These are phyloP conservation scores for Bipolaris sorokiniana DNA, from an alignment of 2,329 filamentous ascomycete genomes.

Conservation along the genomic window DNA sequence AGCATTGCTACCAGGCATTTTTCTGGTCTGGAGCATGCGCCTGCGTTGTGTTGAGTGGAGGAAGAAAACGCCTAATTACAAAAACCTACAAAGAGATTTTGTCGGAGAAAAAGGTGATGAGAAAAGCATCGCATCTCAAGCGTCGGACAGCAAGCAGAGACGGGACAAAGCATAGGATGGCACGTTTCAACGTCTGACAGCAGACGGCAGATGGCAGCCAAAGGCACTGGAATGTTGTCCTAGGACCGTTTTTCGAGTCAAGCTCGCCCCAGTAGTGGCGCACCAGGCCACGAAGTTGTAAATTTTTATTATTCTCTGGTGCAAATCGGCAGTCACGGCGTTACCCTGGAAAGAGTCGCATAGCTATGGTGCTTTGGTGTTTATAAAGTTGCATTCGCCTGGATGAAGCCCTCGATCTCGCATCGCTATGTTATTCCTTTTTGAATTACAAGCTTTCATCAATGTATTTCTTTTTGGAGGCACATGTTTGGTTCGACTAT, in stretches of 20 bases:
- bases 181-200: not conserved
- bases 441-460: not conserved
- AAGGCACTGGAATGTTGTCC: not conserved
- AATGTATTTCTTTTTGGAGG: not conserved
- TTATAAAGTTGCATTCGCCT: slow-evolving; percentile 5
- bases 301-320: not conserved
- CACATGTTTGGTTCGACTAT: not conserved
- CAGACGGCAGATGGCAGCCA: not conserved
- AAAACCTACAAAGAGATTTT: not conserved
- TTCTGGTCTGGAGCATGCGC: not conserved
- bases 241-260: not conserved
- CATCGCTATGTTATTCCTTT: not conserved
- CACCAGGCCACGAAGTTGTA: not conserved
- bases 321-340: not conserved
- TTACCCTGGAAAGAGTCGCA: slow-evolving; percentile 6
- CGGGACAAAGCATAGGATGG: not conserved
- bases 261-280: not conserved
- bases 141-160: not conserved
- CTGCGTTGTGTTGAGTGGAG: not conserved
- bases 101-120: not conserved
- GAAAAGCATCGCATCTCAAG: not conserved
- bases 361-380: slow-evolving; percentile 21
- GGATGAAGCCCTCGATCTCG: not conserved
- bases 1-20: not conserved
- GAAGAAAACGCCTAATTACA: not conserved